Evolutionary conservation across 2,329 filamentous ascomycete genomes (phyloP).

Genomic region (Penicillium aurantiogriseum): DNA sequence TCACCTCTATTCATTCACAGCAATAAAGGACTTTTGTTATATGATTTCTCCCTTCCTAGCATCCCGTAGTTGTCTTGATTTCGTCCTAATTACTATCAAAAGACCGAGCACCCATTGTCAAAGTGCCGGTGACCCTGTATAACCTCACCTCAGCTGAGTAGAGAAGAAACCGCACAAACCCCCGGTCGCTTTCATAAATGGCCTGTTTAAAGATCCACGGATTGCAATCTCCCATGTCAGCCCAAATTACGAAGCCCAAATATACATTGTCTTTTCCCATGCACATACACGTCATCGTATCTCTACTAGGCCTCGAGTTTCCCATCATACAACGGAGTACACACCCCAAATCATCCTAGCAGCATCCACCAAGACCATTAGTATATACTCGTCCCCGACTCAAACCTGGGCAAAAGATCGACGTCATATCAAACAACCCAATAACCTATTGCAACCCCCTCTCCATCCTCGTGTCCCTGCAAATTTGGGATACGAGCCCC

Average conservation of each 20-base stretch:
- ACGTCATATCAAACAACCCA: constrained; percentile 4
- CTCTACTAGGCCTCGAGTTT: neutral
- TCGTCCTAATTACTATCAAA: neutral
- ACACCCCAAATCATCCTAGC: neutral
- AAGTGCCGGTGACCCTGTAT: neutral
- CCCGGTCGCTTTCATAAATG: neutral
- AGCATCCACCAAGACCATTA: neutral
- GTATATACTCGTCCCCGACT: neutral
- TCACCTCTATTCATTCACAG: neutral
- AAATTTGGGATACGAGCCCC: constrained; percentile 1
- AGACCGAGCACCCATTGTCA: neutral
- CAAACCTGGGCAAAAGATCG: constrained; percentile 6
- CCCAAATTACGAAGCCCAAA: neutral
- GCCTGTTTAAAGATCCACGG: neutral
- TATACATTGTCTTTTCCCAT: neutral
- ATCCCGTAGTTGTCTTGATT: neutral
- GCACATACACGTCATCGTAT: neutral
- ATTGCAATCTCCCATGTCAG: neutral
- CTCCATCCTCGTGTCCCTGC: constrained; percentile 7
- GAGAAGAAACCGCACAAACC: neutral
- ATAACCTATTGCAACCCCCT: neutral
- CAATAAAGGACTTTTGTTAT: neutral
- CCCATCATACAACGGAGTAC: neutral
- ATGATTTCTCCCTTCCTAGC: too few relatives aligned
- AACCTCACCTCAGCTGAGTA: neutral